Conservation (phyloP, 768 basidiomycete genomes). For the Rhodocollybia butyracea region DNA sequence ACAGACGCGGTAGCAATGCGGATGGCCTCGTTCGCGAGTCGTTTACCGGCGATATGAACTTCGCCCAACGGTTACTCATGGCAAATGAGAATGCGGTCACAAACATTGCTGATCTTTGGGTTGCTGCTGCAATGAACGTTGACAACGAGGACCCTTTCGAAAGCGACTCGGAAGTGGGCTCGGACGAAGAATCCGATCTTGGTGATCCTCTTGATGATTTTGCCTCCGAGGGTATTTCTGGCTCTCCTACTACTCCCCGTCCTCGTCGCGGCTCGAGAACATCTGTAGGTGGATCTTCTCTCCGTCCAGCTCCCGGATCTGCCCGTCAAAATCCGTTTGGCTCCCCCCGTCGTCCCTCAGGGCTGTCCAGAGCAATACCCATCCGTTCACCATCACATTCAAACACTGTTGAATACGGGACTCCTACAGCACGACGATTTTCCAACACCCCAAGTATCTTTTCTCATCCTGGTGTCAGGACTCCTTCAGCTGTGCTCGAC, state of each 20-base stretch:
- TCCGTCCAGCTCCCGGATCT: conserved; percentile 10
- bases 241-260: conserved; percentile 19
- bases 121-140: conserved; percentile 93
- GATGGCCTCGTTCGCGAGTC: conserved; percentile 38
- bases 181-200: conserved; percentile 25
- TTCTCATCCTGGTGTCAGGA: conserved; percentile 75
- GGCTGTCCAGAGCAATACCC: conserved; percentile 7
- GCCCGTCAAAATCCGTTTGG: conserved; percentile 25
- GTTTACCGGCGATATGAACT: conserved; percentile 62
- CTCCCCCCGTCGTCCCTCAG: conserved; percentile 27
- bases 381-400: conserved; percentile 26
- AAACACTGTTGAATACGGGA: conserved; percentile 28
- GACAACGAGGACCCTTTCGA: conserved; percentile 86
- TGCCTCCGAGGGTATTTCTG: conserved; percentile 3
- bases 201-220: conserved; percentile 30
- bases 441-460: conserved; percentile 78
- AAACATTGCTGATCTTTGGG: conserved; percentile 95
- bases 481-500: conserved; percentile 72
- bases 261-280: conserved; percentile 14
- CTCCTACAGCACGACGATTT: conserved; percentile 43
- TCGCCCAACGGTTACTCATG: conserved; percentile 83
- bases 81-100: conserved; percentile 96
- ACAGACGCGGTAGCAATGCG: conserved; percentile 49
- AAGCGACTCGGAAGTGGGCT: conserved; percentile 43
- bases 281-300: conserved; percentile 2